Conservation (phyloP, 1,139 yeast species). For the Magnusiomyces paraingens region DNA sequence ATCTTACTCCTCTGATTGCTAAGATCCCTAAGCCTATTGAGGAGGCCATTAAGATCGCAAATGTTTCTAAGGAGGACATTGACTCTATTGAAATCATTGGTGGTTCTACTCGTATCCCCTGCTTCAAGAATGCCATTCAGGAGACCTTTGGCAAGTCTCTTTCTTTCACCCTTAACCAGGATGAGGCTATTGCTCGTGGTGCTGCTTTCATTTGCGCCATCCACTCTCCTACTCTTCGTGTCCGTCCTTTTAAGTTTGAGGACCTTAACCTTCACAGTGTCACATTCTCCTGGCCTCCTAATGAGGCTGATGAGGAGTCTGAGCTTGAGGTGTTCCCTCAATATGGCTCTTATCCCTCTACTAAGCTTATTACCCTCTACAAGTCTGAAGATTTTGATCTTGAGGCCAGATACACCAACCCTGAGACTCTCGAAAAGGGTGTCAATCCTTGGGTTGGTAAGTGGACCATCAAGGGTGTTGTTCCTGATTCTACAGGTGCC, state of each 20-base stretch:
- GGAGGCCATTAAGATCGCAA: conserved; percentile 75
- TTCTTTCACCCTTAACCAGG: conserved; percentile 96
- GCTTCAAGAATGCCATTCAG: conserved; percentile 71
- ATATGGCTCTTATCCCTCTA: conserved; percentile 89
- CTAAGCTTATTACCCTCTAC: conserved; percentile 90
- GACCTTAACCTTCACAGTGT: conserved; percentile 90
- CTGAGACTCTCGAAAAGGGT: conserved; percentile 65
- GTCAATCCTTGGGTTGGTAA: conserved; percentile 61
- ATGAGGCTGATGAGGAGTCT: conserved; percentile 81
- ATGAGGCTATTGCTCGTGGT: conserved; percentile 98
- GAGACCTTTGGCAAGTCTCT: conserved; percentile 81
- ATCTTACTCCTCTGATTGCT: conserved; percentile 72
- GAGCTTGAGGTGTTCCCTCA: conserved; percentile 95
- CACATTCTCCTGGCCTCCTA: conserved; percentile 92
- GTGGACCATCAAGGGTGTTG: conserved; percentile 85
- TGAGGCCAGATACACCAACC: conserved; percentile 79
- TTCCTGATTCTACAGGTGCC: conserved; percentile 66
- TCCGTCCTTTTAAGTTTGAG: conserved; percentile 97
- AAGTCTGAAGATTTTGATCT: conserved; percentile 85
- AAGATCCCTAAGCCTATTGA: conserved; percentile 74
- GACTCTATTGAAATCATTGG: conserved; percentile 94
- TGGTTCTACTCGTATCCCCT: conserved; percentile 97
- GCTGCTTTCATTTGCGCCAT: conserved; percentile 98
- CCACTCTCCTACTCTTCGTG: conserved; percentile 98
- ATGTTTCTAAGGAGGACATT: conserved; percentile 61